Percentiles rank a stretch among this genome's conserved stretches.
These are phyloP conservation scores for Entamoeba moshkovskii DNA, from an alignment of 208 protist species.

Conservation along the genomic window DNA sequence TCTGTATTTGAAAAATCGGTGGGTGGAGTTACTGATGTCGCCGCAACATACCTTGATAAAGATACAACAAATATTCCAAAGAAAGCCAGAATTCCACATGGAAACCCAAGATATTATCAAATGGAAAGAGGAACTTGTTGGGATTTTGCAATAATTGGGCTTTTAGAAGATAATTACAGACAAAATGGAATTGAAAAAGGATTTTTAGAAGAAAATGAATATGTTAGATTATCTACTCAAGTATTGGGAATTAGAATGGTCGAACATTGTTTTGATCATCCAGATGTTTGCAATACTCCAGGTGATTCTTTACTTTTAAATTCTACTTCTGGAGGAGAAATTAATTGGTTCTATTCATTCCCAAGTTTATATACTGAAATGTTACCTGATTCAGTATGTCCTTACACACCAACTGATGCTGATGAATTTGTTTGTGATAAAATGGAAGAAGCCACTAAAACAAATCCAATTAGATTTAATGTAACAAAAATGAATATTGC, in stretches of 20 bases:
- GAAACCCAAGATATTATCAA: background rate
- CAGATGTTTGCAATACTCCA: background rate
- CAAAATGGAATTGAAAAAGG: constrained; percentile 10
- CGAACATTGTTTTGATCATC: background rate
- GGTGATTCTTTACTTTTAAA: background rate
- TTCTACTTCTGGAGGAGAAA: background rate
- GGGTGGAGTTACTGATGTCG: background rate
- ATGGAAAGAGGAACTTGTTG: background rate
- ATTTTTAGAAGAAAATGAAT: constrained; percentile 9
- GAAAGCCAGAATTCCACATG: background rate
- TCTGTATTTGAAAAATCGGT: background rate
- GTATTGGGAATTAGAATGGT: background rate
- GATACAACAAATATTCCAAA: background rate
- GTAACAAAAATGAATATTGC: background rate
- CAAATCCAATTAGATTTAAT: background rate
- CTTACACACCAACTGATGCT: background rate
- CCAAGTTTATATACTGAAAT: background rate
- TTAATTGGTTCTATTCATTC: constrained; percentile 9
- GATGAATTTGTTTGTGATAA: background rate
- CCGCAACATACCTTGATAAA: background rate
- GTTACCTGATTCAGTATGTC: background rate
- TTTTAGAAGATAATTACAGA: background rate
- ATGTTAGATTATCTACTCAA: constrained; percentile 3
- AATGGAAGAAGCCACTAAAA: background rate
- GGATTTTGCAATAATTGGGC: background rate